Conservation (phyloP, 768 basidiomycete species). For the Kondoa malvinella region DNA sequence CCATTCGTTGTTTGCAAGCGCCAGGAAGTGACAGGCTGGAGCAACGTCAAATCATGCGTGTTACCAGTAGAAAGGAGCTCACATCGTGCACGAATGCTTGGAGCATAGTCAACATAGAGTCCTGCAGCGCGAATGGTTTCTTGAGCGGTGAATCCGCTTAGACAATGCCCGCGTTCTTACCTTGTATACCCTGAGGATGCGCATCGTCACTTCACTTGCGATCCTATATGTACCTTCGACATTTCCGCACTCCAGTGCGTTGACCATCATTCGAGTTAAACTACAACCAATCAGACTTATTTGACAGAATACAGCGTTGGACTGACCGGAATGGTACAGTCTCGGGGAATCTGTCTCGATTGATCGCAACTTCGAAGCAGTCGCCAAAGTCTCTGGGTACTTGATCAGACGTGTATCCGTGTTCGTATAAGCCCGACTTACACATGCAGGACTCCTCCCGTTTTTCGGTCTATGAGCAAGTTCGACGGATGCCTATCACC, state of each 20-base stretch:
- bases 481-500: conserved; percentile 35
- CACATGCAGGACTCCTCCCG: conserved; percentile 23
- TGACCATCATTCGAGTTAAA: conserved; percentile 31
- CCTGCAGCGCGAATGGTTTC: conserved; percentile 11
- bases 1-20: background rate
- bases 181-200: conserved; percentile 30
- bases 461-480: conserved; percentile 21
- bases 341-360: conserved; percentile 31
- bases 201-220: conserved; percentile 31
- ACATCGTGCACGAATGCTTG: conserved; percentile 34
- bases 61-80: background rate
- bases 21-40: conserved; percentile 24
- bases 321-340: conserved; percentile 32
- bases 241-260: conserved; percentile 31
- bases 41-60: background rate
- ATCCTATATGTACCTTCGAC: conserved; percentile 30
- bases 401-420: conserved; percentile 27
- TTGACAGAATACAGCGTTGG: background rate
- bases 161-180: too few species aligned
- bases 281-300: background rate
- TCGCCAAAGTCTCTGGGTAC: conserved; percentile 33
- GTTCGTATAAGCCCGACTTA: conserved; percentile 26
- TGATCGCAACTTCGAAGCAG: conserved; percentile 31
- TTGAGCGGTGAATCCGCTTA: too few species aligned
- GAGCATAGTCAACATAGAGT: conserved; percentile 32